Percentiles rank a stretch among this genome's conserved stretches.
These are phyloP conservation scores for Calocybe gambosa DNA, from an alignment of 1,284 basidiomycete species.

Conservation along the genomic window DNA sequence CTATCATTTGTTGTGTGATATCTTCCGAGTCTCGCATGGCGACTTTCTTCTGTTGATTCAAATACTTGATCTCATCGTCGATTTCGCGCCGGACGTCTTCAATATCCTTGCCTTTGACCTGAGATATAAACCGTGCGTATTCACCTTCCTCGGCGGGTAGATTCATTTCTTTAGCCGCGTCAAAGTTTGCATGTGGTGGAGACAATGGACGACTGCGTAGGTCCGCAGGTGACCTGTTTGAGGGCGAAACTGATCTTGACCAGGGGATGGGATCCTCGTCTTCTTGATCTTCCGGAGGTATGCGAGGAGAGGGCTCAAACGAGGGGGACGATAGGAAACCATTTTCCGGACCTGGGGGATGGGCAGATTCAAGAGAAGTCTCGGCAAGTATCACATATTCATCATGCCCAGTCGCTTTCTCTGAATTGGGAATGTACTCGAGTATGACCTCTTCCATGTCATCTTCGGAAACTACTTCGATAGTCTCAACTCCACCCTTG, in stretches of 20 bases:
- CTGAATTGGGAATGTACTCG: not conserved
- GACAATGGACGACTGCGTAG: not conserved
- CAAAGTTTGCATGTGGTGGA: constrained; percentile 42
- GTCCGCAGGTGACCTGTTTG: constrained; percentile 14
- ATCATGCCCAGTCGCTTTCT: not conserved
- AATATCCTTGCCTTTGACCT: constrained; percentile 81
- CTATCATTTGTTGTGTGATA: constrained; percentile 90
- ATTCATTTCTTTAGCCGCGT: constrained; percentile 78
- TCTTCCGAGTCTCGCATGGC: constrained; percentile 94
- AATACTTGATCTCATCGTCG: constrained; percentile 80
- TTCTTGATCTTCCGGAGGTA: constrained; percentile 7
- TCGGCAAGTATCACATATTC: not conserved
- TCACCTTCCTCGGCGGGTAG: constrained; percentile 81
- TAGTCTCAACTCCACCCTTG: not conserved
- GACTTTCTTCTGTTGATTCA: constrained; percentile 81
- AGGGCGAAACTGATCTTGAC: constrained; percentile 50
- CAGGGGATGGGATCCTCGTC: constrained; percentile 33
- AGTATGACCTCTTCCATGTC: constrained; percentile 40
- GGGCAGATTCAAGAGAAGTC: not conserved
- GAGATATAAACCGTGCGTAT: constrained; percentile 86
- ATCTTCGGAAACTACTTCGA: constrained; percentile 18
- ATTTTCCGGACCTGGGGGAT: not conserved
- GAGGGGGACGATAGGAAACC: not conserved
- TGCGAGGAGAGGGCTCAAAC: constrained; percentile 1
- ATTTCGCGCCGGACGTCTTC: constrained; percentile 83